Evolutionary conservation across 345 rosid species (phyloP).

Genomic region (Eucalyptus viminalis): DNA sequence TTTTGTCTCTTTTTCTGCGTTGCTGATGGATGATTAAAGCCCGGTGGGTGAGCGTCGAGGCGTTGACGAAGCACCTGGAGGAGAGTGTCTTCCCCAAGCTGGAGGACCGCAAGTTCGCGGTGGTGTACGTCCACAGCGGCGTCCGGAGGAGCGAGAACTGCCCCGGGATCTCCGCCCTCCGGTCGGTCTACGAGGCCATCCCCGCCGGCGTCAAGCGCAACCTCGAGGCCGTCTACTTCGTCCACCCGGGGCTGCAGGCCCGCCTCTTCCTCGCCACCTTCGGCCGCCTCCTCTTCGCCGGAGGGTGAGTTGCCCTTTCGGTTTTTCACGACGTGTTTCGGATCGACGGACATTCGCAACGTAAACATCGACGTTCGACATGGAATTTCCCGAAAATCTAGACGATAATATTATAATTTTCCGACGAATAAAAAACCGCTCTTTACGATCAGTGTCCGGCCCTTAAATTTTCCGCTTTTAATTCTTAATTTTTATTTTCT

Average conservation of each 20-base stretch:
- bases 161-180: slow-evolving; percentile 39
- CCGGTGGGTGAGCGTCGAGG: slow-evolving; percentile 19
- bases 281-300: slow-evolving; percentile 41
- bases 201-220: slow-evolving; percentile 20
- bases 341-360: neutral
- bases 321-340: neutral
- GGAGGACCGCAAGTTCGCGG: slow-evolving; percentile 22
- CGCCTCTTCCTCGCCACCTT: slow-evolving; percentile 58
- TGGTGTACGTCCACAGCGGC: slow-evolving; percentile 42
- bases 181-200: slow-evolving; percentile 32
- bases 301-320: slow-evolving; percentile 23
- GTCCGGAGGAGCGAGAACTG: slow-evolving; percentile 35
- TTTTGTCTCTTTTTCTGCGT: neutral
- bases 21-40: slow-evolving; percentile 2
- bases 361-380: neutral
- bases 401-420: neutral
- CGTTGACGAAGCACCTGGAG: slow-evolving; percentile 35
- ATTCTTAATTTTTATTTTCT: neutral
- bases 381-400: neutral
- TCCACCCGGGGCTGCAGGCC: slow-evolving; percentile 44
- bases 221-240: slow-evolving; percentile 33
- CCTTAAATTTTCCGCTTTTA: neutral
- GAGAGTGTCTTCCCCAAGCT: slow-evolving; percentile 23
- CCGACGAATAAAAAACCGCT: neutral
- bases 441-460: neutral